Evolutionary conservation across 2,329 filamentous ascomycete genomes (phyloP), one percentile per base, ranked within the genome.

Genomic region (Aspergillus melleus): DNA sequence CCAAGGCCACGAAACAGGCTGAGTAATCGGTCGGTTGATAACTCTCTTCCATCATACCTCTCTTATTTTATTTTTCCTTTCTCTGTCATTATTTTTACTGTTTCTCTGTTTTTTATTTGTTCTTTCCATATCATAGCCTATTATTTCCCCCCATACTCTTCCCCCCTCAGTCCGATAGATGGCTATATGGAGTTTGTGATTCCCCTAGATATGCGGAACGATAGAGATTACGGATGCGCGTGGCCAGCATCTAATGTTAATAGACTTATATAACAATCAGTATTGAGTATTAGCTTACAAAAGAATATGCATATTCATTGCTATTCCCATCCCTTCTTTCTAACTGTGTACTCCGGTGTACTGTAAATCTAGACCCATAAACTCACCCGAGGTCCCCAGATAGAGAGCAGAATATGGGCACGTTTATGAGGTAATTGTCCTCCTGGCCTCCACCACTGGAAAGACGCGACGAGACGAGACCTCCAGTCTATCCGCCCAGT

Each of bases 1-100:
- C 73, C 4, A 75, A 75, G 66, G 64, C 67, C 12, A 72, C 68
- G 16, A 75, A 75, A 69, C 72, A 69, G 61, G 72, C 73, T 1
- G 63, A 73, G 59, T 72, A 61, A 65, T 52, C 30, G 19, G 22
- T 47, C 22, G 14, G 36, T 22, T 16, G n/a, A 8, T 20, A 6
- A 2, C 42, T 22, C 22, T 14, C 44, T 47, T 47, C 16, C 39
- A 47, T 42, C 16, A n/a, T 42, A 22, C 6, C 12, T 47, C 44
- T 19, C 2, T 47, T 47, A 8, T 47, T 47, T 47, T 47, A 11
- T 1, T 47, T 20, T 22, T 14, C 8, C 12, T 47, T 47, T 24
- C 9, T 16, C 5, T 29, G 26, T 29, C 8, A 29, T 29, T 29
- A 29, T 29, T 9, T 29, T 9, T 1, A 9, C 6, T 29, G 26